Conservation (phyloP, 2,329 filamentous ascomycete species). For the Pyricularia sp. region DNA sequence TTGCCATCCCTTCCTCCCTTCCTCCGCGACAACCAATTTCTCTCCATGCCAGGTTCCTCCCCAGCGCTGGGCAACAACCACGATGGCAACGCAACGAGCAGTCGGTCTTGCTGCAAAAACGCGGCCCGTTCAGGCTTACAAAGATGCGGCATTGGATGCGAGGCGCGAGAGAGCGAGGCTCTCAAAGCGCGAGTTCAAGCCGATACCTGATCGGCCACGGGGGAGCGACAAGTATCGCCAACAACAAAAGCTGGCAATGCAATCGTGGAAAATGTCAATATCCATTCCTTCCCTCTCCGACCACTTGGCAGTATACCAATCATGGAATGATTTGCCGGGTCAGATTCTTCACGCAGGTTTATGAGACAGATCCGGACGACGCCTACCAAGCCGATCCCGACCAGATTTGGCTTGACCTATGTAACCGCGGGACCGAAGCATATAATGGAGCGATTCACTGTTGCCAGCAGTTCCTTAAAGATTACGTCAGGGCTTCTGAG, state of each 20-base stretch:
- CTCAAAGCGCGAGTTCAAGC: not conserved
- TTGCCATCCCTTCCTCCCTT: not conserved
- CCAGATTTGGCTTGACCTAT: not conserved
- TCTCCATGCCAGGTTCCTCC: not conserved
- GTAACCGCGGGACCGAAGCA: not conserved
- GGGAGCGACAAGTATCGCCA: not conserved
- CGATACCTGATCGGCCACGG: not conserved
- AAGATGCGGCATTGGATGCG: not conserved
- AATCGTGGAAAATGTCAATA: not conserved
- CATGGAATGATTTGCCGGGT: not conserved
- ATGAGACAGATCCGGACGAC: not conserved
- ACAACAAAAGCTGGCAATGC: not conserved
- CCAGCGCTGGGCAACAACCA: not conserved
- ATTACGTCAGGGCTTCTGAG: not conserved
- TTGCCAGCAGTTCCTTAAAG: not conserved
- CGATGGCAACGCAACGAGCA: not conserved
- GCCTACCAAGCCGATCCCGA: not conserved
- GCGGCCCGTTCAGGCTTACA: not conserved
- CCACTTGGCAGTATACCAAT: not conserved
- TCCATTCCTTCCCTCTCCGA: not conserved
- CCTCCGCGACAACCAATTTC: not conserved
- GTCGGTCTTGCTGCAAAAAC: not conserved
- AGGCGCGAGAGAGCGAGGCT: not conserved
- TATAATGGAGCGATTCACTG: not conserved
- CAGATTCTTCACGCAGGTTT: not conserved